A percentile compares a stretch with the other conserved stretches of the same genome.
phyloP scores from a whole-genome alignment of 139 green algal genomes.

The Micractinium sp. region DNA sequence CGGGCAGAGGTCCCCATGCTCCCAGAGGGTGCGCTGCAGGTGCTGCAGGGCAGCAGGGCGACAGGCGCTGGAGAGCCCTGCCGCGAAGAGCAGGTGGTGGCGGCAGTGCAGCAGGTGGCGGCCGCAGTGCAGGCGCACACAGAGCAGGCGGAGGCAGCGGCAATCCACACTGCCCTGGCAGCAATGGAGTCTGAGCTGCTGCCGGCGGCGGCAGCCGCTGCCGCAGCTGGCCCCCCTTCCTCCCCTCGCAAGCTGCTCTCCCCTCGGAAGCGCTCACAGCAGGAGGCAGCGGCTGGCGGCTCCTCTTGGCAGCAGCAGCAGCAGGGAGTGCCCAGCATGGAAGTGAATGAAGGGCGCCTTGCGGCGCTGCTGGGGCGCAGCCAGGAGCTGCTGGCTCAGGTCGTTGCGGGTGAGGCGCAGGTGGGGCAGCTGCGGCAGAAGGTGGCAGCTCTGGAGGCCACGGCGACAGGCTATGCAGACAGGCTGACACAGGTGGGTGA shows the following conservation, averaged over 20 bases:
- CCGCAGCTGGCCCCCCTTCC: neutral
- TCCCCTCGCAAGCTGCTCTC: neutral
- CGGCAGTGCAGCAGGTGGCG: neutral
- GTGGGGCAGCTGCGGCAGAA: conserved; percentile 12
- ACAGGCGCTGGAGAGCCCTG: neutral
- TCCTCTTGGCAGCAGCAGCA: neutral
- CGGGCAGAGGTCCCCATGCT: neutral
- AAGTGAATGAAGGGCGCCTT: neutral
- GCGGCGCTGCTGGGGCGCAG: conserved; percentile 2
- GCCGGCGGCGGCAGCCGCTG: neutral
- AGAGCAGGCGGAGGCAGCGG: conserved; percentile 3
- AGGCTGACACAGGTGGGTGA: neutral
- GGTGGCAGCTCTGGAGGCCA: conserved; percentile 11
- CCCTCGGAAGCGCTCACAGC: neutral
- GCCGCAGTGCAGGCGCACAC: neutral
- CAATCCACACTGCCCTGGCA: neutral
- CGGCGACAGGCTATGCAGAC: neutral
- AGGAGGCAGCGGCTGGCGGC: neutral
- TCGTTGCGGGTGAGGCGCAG: neutral
- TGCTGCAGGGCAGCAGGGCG: neutral
- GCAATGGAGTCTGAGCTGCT: conserved; percentile 10
- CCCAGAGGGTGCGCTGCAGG: neutral
- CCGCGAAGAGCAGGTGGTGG: neutral
- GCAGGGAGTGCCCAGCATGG: neutral
- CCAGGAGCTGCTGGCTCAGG: neutral